Conservation (phyloP, 2,329 filamentous ascomycete species). For the Alternaria hordeiaustralica region DNA sequence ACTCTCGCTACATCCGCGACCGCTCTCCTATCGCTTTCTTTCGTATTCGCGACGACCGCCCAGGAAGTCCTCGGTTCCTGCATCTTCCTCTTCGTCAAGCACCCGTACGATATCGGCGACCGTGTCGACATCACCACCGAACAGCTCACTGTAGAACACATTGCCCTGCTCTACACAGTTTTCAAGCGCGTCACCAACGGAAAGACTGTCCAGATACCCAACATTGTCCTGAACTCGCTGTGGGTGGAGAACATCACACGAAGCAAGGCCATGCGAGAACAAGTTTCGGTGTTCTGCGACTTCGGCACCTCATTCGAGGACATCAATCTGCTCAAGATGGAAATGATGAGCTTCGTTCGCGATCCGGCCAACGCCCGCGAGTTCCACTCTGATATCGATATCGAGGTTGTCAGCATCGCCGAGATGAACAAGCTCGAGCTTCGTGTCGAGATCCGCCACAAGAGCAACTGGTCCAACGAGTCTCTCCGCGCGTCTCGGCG, state of each 20-base stretch:
- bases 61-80: slow-evolving; percentile 98
- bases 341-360: slow-evolving; percentile 85
- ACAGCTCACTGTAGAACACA: slow-evolving; percentile 85
- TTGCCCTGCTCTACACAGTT: slow-evolving; percentile 90
- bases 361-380: slow-evolving; percentile 87
- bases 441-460: slow-evolving; percentile 85
- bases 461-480: slow-evolving; percentile 72
- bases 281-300: slow-evolving; percentile 77
- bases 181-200: slow-evolving; percentile 84
- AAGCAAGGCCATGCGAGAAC: slow-evolving; percentile 89
- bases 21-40: slow-evolving; percentile 91
- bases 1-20: slow-evolving; percentile 91
- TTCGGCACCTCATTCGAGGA: slow-evolving; percentile 92
- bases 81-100: slow-evolving; percentile 98
- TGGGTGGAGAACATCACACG: slow-evolving; percentile 96
- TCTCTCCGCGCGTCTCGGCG: slow-evolving; percentile 78
- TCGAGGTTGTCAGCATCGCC: slow-evolving; percentile 79
- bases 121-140: slow-evolving; percentile 80
- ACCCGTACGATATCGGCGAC: slow-evolving; percentile 95
- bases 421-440: slow-evolving; percentile 89
- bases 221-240: slow-evolving; percentile 88
- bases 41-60: slow-evolving; percentile 89
- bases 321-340: slow-evolving; percentile 79
- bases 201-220: slow-evolving; percentile 83
- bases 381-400: slow-evolving; percentile 82